phyloP scores from a whole-genome alignment of 108 stramenopile genomes.

The Conticribra guillardii region DNA sequence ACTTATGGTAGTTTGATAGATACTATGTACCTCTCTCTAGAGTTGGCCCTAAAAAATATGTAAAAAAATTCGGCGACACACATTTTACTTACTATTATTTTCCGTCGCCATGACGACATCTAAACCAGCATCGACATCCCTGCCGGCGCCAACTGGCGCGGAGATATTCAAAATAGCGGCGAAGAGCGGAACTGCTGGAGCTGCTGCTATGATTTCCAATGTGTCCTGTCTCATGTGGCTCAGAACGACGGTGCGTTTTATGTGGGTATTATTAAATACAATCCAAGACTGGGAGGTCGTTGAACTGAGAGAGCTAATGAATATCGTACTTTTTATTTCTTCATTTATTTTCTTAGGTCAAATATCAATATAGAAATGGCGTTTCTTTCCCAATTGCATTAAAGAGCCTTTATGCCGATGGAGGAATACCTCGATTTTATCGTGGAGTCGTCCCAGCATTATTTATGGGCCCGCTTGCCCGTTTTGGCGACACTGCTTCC shows the following conservation, averaged over 20 bases:
- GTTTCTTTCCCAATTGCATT: conserved; percentile 87
- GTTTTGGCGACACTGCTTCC: conserved; percentile 99
- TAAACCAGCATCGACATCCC: conserved; percentile 29
- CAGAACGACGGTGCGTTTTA: conserved; percentile 73
- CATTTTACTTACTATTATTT: too few relatives aligned
- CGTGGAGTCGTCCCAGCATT: conserved; percentile 92
- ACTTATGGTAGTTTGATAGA: too few relatives aligned
- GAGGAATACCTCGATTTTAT: conserved; percentile 97
- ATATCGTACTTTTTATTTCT: background rate
- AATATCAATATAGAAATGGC: conserved; percentile 99
- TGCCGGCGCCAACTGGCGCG: conserved; percentile 59
- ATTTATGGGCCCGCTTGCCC: conserved; percentile 89
- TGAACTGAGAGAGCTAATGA: background rate
- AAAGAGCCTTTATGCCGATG: conserved; percentile 92
- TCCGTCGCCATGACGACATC: background rate
- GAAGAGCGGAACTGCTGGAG: conserved; percentile 86
- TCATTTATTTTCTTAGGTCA: conserved; percentile 55
- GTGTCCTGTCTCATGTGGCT: conserved; percentile 86
- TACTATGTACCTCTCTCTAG: too few relatives aligned
- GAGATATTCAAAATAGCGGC: conserved; percentile 68
- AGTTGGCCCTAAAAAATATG: too few relatives aligned
- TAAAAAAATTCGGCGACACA: too few relatives aligned
- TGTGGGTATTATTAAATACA: background rate
- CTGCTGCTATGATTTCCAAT: conserved; percentile 86
- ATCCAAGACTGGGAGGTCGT: background rate